Percentiles rank a stretch among this genome's conserved stretches.
Evolutionary conservation across 23 red algal species (phyloP).

Genomic region (Gracilaria gracilis): DNA sequence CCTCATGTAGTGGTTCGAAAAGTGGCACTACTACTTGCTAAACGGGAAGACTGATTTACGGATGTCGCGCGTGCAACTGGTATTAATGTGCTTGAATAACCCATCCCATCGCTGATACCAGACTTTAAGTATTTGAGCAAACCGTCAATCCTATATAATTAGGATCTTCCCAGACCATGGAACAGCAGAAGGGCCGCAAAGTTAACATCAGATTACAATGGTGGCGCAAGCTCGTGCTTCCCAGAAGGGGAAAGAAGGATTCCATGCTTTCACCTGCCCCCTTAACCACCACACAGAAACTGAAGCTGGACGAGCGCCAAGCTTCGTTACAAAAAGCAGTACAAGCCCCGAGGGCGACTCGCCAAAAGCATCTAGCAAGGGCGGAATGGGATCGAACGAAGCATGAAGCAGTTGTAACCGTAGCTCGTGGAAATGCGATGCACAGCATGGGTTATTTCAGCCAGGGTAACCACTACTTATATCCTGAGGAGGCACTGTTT

Average conservation of each 20-base stretch:
- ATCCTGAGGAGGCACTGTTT: conserved; percentile 83
- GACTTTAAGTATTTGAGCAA: neutral
- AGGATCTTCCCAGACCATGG: neutral
- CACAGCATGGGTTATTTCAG: conserved; percentile 72
- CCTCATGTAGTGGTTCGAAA: neutral
- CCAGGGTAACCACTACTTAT: conserved; percentile 55
- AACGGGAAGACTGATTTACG: neutral
- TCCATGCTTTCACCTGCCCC: conserved; percentile 44
- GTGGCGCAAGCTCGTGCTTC: conserved; percentile 65
- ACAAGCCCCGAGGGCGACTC: conserved; percentile 42
- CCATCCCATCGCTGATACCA: too few species aligned
- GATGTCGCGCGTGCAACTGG: neutral
- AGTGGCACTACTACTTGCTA: neutral
- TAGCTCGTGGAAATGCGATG: conserved; percentile 45
- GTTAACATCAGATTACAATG: conserved; percentile 51
- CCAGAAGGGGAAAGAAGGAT: conserved; percentile 64
- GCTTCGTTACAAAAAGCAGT: conserved; percentile 40
- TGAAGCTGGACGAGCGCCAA: conserved; percentile 21
- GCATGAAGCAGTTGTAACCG: conserved; percentile 34
- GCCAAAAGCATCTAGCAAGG: conserved; percentile 38
- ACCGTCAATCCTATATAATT: neutral
- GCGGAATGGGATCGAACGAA: conserved; percentile 64
- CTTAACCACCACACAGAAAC: conserved; percentile 28
- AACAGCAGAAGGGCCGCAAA: conserved; percentile 28
- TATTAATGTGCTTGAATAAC: neutral